Base-by-base conservation (phyloP, 768 basidiomycete genomes). In the Tulasnella sp. region DNA sequence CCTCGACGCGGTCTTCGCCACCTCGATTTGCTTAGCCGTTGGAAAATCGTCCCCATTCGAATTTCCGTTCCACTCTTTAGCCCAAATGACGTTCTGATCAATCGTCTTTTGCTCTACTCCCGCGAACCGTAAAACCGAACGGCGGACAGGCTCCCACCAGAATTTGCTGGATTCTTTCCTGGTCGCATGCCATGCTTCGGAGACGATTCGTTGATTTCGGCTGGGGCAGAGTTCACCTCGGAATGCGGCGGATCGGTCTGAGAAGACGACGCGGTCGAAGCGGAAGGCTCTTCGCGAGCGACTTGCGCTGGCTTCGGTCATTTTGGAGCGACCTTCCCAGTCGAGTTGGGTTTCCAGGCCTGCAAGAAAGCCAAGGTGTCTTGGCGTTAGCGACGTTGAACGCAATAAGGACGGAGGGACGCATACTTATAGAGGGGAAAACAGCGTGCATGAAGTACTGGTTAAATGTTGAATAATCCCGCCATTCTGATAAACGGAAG, bases 141-240 rank as follows among this genome's bases (percentile, higher is more conserved):
- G 82, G 40, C 91, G 85, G 29, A 95, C 81, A n/a, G 90, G 88
- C 80, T 90, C 89, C 93, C 93, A 96, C 92, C 92, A 95, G 58
- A 86, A 81, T 81, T 36, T 76, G 74, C 77, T 80, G 76, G 38
- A 72, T 29, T 74, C 58, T 0, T 69, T 68, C 38, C 80, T 81
- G 76, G 92, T 92, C 2, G 87, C 81, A 3, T 82, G 14, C 38
- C 42, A 78, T 25, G 64, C 52, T 17, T 78, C 77, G 17, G 77
- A 77, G 15, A 58, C 58, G 37, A 75, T 67, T 9, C 39, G 19
- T 11, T 72, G 25, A 19, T 37, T 78, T 17, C 72, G 40, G 45
- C 49, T 22, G 12, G 45, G 72, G 29, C 91, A 92, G 2, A 87
- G 81, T 3, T 82, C 77, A 0, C 92, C 93, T 2, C 91, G 85